These are phyloP conservation scores for Phallus indusiatus DNA, from an alignment of 768 basidiomycete species.

Conservation along the genomic window DNA sequence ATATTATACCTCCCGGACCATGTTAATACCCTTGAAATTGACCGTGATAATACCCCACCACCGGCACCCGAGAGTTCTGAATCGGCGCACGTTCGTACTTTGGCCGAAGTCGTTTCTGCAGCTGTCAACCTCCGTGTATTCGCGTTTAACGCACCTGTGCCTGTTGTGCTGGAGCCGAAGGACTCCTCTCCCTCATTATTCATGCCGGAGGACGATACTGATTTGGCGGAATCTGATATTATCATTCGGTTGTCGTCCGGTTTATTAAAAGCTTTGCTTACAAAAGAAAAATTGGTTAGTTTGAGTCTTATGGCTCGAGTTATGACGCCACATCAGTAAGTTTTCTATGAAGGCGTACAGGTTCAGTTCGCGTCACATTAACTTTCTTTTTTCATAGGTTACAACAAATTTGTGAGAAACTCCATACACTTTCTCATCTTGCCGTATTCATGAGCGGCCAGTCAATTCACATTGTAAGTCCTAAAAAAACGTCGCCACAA, in stretches of 20 bases:
- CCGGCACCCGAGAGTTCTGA: no score
- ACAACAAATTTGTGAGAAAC: neutral
- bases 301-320: conserved; percentile 1
- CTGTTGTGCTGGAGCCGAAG: neutral
- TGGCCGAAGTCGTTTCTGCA: neutral
- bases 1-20: neutral
- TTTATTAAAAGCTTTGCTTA: neutral
- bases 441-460: neutral
- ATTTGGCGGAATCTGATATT: neutral
- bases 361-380: no score
- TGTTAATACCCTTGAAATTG: neutral
- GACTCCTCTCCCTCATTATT: neutral
- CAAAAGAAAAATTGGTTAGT: neutral
- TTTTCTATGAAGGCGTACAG: no score
- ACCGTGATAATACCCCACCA: no score
- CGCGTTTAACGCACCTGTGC: neutral
- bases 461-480: neutral
- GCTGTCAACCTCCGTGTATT: conserved; percentile 2
- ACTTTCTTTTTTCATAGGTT: neutral
- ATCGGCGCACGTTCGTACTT: neutral
- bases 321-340: neutral
- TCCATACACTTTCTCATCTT: neutral
- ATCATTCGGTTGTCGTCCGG: neutral
- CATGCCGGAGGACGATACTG: no score
- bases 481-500: neutral